Evolutionary conservation across 1,284 basidiomycete species (phyloP).

Genomic region (Thelephora terrestris): DNA sequence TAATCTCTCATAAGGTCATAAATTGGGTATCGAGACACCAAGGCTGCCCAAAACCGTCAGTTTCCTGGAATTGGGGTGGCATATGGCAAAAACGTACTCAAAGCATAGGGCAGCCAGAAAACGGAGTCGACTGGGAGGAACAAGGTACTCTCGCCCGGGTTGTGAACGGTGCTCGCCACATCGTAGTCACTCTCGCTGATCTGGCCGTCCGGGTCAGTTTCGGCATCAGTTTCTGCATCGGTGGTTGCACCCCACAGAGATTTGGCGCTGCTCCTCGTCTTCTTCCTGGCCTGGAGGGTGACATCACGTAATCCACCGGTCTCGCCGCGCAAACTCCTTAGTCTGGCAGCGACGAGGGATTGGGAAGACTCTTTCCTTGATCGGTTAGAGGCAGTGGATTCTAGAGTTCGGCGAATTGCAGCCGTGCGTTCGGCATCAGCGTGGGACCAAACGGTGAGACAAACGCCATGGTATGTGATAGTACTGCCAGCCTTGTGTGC

Average conservation of each 20-base stretch:
- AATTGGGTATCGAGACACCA: slow-evolving; percentile 85
- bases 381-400: slow-evolving; percentile 42
- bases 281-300: slow-evolving; percentile 41
- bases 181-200: slow-evolving; percentile 79
- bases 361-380: slow-evolving; percentile 72
- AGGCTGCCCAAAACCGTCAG: slow-evolving; percentile 33
- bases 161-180: slow-evolving; percentile 63
- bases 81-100: slow-evolving; percentile 47
- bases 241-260: slow-evolving; percentile 53
- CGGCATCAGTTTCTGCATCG: slow-evolving; percentile 52
- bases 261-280: slow-evolving; percentile 43
- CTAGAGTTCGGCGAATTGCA: slow-evolving; percentile 74
- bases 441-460: slow-evolving; percentile 89
- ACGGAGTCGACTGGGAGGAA: slow-evolving; percentile 82
- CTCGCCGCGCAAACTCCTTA: slow-evolving; percentile 53
- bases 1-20: slow-evolving; percentile 93
- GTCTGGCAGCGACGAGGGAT: slow-evolving; percentile 52
- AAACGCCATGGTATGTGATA: slow-evolving; percentile 80
- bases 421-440: slow-evolving; percentile 78
- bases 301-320: slow-evolving; percentile 35
- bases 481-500: slow-evolving; percentile 26
- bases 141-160: slow-evolving; percentile 75
- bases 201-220: slow-evolving; percentile 51
- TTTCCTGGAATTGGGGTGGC: slow-evolving; percentile 12
- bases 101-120: slow-evolving; percentile 87